A percentile compares a stretch with the other conserved stretches of the same genome.
phyloP scores from a whole-genome alignment of 2,329 filamentous ascomycete species.

The Trichoderma sp. region DNA sequence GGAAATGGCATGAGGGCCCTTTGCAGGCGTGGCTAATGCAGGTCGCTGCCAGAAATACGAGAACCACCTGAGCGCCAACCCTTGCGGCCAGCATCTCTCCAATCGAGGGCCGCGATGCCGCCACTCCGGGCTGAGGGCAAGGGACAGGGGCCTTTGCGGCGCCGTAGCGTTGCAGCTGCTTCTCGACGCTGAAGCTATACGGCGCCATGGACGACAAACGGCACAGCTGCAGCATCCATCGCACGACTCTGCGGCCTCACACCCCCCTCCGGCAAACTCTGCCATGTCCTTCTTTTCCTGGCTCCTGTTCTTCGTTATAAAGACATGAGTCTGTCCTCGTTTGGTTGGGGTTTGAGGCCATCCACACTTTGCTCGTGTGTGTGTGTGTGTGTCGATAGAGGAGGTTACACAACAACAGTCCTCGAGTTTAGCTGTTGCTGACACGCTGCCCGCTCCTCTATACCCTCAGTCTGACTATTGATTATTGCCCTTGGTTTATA shows the following conservation, averaged over 20 bases:
- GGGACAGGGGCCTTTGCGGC: neutral
- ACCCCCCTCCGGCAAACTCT: neutral
- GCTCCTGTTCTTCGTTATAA: neutral
- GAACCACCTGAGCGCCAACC: slow-evolving; percentile 18
- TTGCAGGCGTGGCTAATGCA: slow-evolving; percentile 7
- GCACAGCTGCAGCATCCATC: slow-evolving; percentile 20
- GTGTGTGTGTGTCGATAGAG: neutral
- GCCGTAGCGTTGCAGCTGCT: neutral
- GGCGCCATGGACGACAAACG: slow-evolving; percentile 8
- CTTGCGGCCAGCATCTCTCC: slow-evolving; percentile 17
- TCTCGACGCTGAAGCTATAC: neutral
- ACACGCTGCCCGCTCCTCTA: neutral
- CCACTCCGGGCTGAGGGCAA: slow-evolving; percentile 20
- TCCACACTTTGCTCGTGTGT: slow-evolving; percentile 14
- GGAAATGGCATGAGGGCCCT: neutral
- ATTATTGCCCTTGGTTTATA: neutral
- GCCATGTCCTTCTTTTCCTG: neutral
- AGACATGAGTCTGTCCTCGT: slow-evolving; percentile 9
- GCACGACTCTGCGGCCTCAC: slow-evolving; percentile 22
- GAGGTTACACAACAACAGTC: neutral
- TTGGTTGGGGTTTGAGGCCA: neutral
- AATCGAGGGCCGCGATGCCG: slow-evolving; percentile 24
- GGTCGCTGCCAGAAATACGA: slow-evolving; percentile 28
- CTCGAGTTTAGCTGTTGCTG: neutral
- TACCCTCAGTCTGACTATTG: neutral